phyloP scores from a whole-genome alignment of 31 red algal species.

The Porphyra umbilicalis region DNA sequence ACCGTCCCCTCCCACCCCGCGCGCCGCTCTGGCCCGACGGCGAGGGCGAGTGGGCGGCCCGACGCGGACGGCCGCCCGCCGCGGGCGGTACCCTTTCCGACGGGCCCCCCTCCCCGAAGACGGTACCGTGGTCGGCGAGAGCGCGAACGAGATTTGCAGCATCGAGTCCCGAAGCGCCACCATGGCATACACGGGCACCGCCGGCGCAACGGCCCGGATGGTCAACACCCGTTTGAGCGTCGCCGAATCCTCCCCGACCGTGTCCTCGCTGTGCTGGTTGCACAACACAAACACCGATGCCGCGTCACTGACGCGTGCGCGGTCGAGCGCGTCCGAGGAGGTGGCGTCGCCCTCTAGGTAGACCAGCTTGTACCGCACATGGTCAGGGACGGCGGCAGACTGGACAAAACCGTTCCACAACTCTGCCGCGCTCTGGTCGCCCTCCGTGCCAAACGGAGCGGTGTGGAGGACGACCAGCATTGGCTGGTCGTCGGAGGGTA shows the following conservation, averaged over 20 bases:
- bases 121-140: neutral
- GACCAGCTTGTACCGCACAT: slow-evolving; percentile 58
- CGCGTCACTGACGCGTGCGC: slow-evolving; percentile 58
- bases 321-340: slow-evolving; percentile 47
- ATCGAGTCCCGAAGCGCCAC: slow-evolving; percentile 63
- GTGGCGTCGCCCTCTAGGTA: slow-evolving; percentile 71
- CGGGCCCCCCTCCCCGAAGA: no score
- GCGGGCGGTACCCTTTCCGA: neutral
- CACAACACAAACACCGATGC: slow-evolving; percentile 63
- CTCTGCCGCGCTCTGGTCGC: slow-evolving; percentile 69
- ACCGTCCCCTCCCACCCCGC: neutral
- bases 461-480: slow-evolving; percentile 63
- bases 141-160: slow-evolving; percentile 59
- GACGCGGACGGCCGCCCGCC: neutral
- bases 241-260: slow-evolving; percentile 74
- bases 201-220: slow-evolving; percentile 56
- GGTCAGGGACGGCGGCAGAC: slow-evolving; percentile 10
- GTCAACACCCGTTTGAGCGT: slow-evolving; percentile 71
- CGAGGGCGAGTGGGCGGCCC: neutral
- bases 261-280: slow-evolving; percentile 74
- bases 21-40: neutral
- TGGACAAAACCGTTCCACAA: slow-evolving; percentile 75
- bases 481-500: slow-evolving; percentile 22
- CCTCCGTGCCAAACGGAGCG: neutral
- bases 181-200: slow-evolving; percentile 82